These are phyloP conservation scores for Quercus dentata DNA, from an alignment of 306 rosid genomes.

Conservation along the genomic window DNA sequence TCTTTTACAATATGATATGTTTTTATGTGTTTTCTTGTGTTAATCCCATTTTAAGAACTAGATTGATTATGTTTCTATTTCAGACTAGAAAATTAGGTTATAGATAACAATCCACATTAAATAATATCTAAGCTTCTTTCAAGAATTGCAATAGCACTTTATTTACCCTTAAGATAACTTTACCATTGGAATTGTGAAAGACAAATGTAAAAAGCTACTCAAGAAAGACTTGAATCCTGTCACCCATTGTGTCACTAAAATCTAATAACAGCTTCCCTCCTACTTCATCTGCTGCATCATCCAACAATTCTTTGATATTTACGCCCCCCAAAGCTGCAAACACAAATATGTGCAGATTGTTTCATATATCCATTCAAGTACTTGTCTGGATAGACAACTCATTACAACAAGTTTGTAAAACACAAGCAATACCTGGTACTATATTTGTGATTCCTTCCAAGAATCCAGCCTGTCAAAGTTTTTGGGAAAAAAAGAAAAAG, in stretches of 20 bases:
- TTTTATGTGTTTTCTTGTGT: background rate
- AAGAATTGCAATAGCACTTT: background rate
- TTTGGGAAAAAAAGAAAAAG: constrained; percentile 9
- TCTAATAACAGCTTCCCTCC: constrained; percentile 83
- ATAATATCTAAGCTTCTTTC: background rate
- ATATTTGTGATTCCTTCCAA: constrained; percentile 82
- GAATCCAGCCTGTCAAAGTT: constrained; percentile 82
- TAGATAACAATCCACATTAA: background rate
- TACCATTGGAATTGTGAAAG: background rate
- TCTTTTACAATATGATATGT: background rate
- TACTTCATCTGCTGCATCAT: constrained; percentile 67
- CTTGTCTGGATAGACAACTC: background rate
- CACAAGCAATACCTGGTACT: constrained; percentile 72
- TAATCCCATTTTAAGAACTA: too few relatives aligned
- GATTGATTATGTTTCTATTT: too few relatives aligned
- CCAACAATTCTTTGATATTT: constrained; percentile 75
- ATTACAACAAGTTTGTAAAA: constrained; percentile 7
- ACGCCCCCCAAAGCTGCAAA: constrained; percentile 78
- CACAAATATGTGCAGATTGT: constrained; percentile 1
- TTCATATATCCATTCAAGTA: constrained; percentile 13
- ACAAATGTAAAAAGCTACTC: constrained; percentile 37
- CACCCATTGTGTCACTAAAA: constrained; percentile 76
- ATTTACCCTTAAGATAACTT: background rate
- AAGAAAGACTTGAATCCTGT: constrained; percentile 83
- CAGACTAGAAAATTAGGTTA: background rate